Evolutionary conservation across 345 rosid genomes (phyloP).

Genomic region (Erodium maritimum): DNA sequence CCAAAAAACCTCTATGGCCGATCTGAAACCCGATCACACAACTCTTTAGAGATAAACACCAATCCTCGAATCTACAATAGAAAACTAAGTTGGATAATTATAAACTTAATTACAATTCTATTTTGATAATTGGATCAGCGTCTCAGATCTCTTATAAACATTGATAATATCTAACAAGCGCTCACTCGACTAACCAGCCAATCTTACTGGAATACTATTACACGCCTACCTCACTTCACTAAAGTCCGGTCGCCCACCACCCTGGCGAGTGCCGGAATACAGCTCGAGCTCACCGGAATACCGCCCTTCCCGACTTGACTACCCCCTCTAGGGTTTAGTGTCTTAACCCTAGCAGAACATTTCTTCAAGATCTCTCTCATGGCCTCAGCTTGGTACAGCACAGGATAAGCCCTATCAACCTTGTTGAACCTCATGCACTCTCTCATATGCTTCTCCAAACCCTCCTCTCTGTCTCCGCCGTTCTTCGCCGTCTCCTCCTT

Average conservation of each 20-base stretch:
- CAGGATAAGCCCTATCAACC: conserved; percentile 63
- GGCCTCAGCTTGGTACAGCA: conserved; percentile 66
- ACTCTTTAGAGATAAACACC: no score
- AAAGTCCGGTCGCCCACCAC: conserved; percentile 20
- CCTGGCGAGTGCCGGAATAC: conserved; percentile 54
- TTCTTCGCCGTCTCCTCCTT: conserved; percentile 57
- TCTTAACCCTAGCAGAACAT: conserved; percentile 23
- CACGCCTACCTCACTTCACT: conserved; percentile 8
- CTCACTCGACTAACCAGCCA: no score
- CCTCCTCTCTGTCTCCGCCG: conserved; percentile 51
- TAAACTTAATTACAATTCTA: no score
- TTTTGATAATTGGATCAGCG: no score
- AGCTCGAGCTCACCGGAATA: conserved; percentile 63
- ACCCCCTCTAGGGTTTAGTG: conserved; percentile 26
- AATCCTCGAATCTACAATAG: no score
- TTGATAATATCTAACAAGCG: no score
- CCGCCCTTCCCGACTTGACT: conserved; percentile 23
- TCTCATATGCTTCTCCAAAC: conserved; percentile 43
- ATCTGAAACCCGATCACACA: no score
- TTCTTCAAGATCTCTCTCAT: conserved; percentile 67
- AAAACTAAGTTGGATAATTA: no score
- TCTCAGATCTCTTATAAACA: no score
- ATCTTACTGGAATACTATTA: no score
- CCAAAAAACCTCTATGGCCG: no score
- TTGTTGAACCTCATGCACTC: conserved; percentile 64